Conservation (phyloP, 164 flowering plant species). For the Tetracentron sinense region DNA sequence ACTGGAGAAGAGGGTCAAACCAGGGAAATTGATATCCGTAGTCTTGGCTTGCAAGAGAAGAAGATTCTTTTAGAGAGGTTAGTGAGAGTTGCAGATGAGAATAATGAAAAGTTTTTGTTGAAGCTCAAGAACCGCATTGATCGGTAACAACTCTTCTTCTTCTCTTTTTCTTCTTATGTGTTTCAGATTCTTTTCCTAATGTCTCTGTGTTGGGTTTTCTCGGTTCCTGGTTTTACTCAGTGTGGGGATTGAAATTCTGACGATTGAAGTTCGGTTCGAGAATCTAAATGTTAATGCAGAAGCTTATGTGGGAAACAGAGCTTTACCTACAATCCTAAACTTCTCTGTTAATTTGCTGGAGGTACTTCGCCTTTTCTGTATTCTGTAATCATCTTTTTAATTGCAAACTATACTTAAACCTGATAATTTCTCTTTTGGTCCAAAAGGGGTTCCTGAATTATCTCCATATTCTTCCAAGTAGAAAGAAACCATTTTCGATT, state of each 20-base stretch:
- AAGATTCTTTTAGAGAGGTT: conserved; percentile 48
- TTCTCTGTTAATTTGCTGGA: conserved; percentile 41
- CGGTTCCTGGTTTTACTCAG: conserved; percentile 14
- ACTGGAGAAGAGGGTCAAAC: conserved; percentile 19
- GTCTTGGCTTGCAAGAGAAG: conserved; percentile 39
- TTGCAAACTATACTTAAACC: background rate
- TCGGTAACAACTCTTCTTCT: conserved; percentile 12
- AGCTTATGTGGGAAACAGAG: conserved; percentile 54
- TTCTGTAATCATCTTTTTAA: background rate
- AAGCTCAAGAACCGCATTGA: conserved; percentile 54
- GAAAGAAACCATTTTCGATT: conserved; percentile 42
- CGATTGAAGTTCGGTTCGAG: conserved; percentile 39
- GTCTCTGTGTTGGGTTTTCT: background rate
- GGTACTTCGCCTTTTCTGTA: conserved; percentile 25
- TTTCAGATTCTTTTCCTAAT: background rate
- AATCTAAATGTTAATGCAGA: conserved; percentile 50
- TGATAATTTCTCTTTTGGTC: background rate
- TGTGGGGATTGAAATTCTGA: conserved; percentile 45
- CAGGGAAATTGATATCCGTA: conserved; percentile 31
- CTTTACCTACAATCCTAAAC: conserved; percentile 58
- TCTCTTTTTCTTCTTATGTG: background rate
- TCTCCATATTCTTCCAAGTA: conserved; percentile 50
- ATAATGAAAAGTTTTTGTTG: conserved; percentile 60
- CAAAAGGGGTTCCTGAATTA: conserved; percentile 41
- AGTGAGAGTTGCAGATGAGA: conserved; percentile 53